A percentile compares a stretch with the other conserved stretches of the same genome.
phyloP scores from a whole-genome alignment of 202 grass and related monocot genomes.

The Carex arenaria region DNA sequence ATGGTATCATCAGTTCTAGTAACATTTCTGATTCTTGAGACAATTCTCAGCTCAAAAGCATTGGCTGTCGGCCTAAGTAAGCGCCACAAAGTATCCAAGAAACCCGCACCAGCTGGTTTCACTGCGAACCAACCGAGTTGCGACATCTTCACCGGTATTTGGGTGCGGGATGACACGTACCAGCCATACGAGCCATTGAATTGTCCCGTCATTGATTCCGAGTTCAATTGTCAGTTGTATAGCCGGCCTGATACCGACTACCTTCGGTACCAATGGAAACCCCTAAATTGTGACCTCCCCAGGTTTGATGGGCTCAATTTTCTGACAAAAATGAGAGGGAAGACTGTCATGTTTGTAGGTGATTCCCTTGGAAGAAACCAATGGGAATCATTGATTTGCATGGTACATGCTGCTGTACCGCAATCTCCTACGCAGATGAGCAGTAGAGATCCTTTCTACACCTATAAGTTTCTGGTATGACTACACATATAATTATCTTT shows the following conservation, averaged over 20 bases:
- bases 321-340: conserved; percentile 72
- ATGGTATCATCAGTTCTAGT: not conserved
- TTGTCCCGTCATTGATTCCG: conserved; percentile 69
- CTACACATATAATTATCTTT: not conserved
- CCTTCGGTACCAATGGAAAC: conserved; percentile 70
- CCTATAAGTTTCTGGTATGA: conserved; percentile 66
- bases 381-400: conserved; percentile 89
- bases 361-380: conserved; percentile 89
- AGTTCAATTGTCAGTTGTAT: conserved; percentile 95
- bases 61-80: conserved; percentile 17
- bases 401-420: conserved; percentile 64
- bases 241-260: conserved; percentile 76
- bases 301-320: conserved; percentile 68
- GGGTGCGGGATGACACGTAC: conserved; percentile 65
- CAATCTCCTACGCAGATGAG: conserved; percentile 55
- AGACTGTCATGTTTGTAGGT: conserved; percentile 94
- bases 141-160: conserved; percentile 67
- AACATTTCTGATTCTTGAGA: conserved; percentile 23
- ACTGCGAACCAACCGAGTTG: conserved; percentile 27
- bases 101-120: conserved; percentile 19
- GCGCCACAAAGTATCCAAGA: not conserved
- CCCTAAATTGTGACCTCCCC: conserved; percentile 60
- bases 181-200: conserved; percentile 45
- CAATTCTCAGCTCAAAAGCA: conserved; percentile 24
- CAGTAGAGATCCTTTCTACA: conserved; percentile 68